Percentiles rank a stretch among this genome's conserved stretches.
Evolutionary conservation across 441 rosid species (phyloP).

Genomic region (Gossypium lobatum): DNA sequence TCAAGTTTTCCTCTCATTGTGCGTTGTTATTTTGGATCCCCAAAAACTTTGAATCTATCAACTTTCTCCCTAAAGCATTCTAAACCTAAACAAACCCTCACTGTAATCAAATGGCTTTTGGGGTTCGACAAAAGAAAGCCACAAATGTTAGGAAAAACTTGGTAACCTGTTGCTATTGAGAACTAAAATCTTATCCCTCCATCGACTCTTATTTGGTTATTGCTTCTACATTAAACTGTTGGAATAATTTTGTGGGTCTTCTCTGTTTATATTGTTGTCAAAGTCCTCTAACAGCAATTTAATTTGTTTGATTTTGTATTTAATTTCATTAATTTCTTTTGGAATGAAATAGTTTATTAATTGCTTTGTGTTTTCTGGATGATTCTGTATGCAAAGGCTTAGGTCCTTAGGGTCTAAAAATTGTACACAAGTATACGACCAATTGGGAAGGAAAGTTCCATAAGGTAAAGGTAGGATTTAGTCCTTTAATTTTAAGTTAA

Average conservation of each 20-base stretch:
- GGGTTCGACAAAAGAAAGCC: too few relatives aligned
- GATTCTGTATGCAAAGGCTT: conserved; percentile 55
- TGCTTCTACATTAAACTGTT: neutral
- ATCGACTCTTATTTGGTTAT: neutral
- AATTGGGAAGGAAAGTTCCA: too few relatives aligned
- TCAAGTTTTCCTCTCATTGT: too few relatives aligned
- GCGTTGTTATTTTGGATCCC: too few relatives aligned
- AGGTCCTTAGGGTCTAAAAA: conserved; percentile 91
- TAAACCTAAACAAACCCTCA: too few relatives aligned
- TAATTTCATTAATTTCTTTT: neutral
- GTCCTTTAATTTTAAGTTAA: too few relatives aligned
- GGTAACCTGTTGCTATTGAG: neutral
- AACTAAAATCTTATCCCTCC: neutral
- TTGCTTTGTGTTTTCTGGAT: neutral
- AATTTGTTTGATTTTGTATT: neutral
- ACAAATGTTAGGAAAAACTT: neutral
- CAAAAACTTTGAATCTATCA: too few relatives aligned
- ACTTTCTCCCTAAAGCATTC: too few relatives aligned
- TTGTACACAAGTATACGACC: conserved; percentile 60
- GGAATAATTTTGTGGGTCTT: neutral
- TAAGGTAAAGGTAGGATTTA: too few relatives aligned
- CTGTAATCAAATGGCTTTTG: too few relatives aligned
- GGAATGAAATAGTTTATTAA: neutral
- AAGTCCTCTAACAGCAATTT: neutral
- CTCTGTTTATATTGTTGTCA: neutral